phyloP scores from a whole-genome alignment of 345 rosid genomes.

The Cardamine chenopodiifolia region DNA sequence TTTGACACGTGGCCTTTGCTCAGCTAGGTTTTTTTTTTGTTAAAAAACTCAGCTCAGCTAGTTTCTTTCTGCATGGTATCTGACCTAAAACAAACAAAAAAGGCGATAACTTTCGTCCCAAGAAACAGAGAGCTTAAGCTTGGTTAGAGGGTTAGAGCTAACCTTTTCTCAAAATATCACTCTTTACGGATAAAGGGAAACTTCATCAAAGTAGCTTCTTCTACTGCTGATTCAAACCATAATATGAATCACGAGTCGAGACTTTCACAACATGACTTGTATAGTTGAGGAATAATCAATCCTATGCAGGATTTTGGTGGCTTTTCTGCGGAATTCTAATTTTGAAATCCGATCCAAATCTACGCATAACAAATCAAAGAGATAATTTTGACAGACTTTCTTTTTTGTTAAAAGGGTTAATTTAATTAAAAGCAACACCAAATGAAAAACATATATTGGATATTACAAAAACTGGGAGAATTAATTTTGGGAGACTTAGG shows the following conservation, averaged over 20 bases:
- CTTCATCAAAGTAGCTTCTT: constrained; percentile 61
- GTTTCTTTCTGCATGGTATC: background rate
- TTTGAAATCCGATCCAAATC: background rate
- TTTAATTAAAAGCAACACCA: too few species aligned
- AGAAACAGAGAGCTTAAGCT: constrained; percentile 16
- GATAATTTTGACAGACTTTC: background rate
- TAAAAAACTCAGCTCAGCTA: too few species aligned
- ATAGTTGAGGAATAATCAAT: background rate
- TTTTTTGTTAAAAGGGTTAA: too few species aligned
- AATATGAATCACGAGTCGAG: constrained; percentile 6
- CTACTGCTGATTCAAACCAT: constrained; percentile 52
- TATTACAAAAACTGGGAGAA: background rate
- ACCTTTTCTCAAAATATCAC: constrained; percentile 65
- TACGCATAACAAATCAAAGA: background rate
- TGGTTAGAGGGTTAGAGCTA: too few species aligned
- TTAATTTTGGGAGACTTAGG: too few species aligned
- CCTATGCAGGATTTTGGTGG: background rate
- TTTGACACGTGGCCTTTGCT: too few species aligned
- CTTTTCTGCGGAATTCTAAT: background rate
- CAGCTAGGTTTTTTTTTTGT: too few species aligned
- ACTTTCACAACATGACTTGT: background rate
- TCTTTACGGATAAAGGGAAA: constrained; percentile 75
- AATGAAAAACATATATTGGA: background rate
- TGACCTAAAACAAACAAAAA: background rate
- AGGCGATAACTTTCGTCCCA: constrained; percentile 3